Conservation (phyloP, 257 asterid genomes). For the Fraxinus cuspidata region DNA sequence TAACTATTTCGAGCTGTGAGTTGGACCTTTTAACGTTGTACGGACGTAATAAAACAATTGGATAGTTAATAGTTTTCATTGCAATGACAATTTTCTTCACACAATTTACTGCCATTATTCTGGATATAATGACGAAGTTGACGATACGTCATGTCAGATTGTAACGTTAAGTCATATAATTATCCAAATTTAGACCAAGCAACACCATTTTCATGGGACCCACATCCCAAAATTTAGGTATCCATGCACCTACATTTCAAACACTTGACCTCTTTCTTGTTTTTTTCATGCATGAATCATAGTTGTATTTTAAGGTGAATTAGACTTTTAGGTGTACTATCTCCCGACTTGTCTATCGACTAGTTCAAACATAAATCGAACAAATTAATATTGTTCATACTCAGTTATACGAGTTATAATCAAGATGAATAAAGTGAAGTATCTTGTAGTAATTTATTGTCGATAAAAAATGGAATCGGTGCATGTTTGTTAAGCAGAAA, state of each 20-base stretch:
- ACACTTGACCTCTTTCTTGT: neutral
- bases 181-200: neutral
- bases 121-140: neutral
- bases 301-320: no score
- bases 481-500: no score
- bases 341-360: neutral
- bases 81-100: neutral
- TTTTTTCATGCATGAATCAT: no score
- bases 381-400: neutral
- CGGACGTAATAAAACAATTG: neutral
- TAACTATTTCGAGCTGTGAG: neutral
- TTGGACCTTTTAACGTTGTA: neutral
- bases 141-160: constrained; percentile 6
- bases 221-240: neutral
- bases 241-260: neutral
- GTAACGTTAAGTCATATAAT: neutral
- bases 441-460: neutral
- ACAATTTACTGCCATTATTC: neutral
- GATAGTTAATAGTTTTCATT: neutral
- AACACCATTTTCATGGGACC: neutral
- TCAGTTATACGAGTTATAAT: no score
- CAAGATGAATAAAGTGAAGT: no score
- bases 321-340: no score
- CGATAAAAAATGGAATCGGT: no score
- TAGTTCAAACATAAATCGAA: no score